Conservation (phyloP, 228 moss, liverwort and hornwort genomes). For the Sphagnum fallax region DNA sequence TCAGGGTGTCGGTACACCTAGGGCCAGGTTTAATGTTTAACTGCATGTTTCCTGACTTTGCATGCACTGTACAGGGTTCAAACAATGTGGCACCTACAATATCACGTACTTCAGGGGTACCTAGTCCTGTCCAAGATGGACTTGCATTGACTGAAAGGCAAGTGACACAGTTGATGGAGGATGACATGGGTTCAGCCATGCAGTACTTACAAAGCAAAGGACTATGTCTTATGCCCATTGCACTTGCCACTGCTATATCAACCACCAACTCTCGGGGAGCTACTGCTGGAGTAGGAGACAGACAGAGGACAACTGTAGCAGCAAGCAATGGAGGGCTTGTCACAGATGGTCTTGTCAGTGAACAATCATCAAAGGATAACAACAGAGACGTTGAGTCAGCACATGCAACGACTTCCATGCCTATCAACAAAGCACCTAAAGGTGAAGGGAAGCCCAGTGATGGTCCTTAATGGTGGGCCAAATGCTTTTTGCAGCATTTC, state of each 20-base stretch:
- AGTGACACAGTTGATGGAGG: constrained; percentile 51
- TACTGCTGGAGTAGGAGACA: neutral
- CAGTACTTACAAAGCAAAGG: constrained; percentile 51
- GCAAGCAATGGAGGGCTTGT: neutral
- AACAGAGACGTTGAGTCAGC: neutral
- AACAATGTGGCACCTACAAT: constrained; percentile 31
- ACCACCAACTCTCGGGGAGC: constrained; percentile 14
- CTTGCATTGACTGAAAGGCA: constrained; percentile 47
- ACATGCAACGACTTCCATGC: neutral
- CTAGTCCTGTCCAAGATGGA: constrained; percentile 37
- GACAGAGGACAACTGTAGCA: neutral
- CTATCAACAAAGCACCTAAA: neutral
- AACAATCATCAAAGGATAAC: neutral
- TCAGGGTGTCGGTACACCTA: neutral
- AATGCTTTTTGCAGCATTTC: neutral
- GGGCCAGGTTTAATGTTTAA: neutral
- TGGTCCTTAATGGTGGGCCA: neutral
- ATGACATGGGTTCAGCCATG: constrained; percentile 58
- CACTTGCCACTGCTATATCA: constrained; percentile 48
- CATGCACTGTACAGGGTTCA: neutral
- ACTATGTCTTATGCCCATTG: constrained; percentile 48
- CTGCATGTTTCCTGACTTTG: too few species aligned
- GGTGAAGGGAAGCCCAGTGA: neutral
- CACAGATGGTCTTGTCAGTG: neutral
- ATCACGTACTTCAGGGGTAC: constrained; percentile 29